A percentile compares a stretch with the other conserved stretches of the same genome.
These are phyloP conservation scores for Ustilago lituana DNA, from an alignment of 1,284 basidiomycete genomes.

Conservation along the genomic window DNA sequence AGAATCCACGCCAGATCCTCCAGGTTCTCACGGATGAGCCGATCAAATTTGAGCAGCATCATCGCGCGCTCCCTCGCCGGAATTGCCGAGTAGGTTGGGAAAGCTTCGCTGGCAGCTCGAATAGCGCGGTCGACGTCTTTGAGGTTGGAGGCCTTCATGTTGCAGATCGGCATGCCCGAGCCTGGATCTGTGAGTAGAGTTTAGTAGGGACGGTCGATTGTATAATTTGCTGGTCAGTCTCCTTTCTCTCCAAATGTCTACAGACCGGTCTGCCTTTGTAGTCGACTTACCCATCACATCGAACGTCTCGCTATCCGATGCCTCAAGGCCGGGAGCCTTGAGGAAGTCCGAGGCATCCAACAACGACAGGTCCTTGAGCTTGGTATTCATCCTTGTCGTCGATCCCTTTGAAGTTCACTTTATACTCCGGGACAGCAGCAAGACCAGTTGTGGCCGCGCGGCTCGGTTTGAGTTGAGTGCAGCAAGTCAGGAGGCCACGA, in stretches of 20 bases:
- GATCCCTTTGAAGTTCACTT: not conserved
- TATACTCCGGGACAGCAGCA: not conserved
- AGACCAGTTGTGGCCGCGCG: too few relatives aligned
- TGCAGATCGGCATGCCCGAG: constrained; percentile 27
- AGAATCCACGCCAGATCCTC: constrained; percentile 65
- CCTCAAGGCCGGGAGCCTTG: constrained; percentile 45
- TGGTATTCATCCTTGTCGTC: constrained; percentile 36
- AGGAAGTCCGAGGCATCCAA: constrained; percentile 54
- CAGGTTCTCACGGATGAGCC: constrained; percentile 51
- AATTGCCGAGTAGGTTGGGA: constrained; percentile 50
- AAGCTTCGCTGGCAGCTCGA: constrained; percentile 55
- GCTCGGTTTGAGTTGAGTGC: not conserved
- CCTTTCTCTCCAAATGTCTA: too few relatives aligned
- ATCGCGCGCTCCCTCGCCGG: constrained; percentile 57
- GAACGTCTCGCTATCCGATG: constrained; percentile 40
- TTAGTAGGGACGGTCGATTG: constrained; percentile 7
- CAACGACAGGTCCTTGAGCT: constrained; percentile 51
- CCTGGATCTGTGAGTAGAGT: constrained; percentile 26
- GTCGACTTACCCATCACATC: constrained; percentile 42
- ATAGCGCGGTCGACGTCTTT: constrained; percentile 63
- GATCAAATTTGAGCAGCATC: constrained; percentile 58
- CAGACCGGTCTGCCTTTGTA: too few relatives aligned
- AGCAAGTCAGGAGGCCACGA: too few relatives aligned
- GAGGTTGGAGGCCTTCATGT: constrained; percentile 44
- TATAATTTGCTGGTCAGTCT: not conserved